Evolutionary conservation across 2,329 filamentous ascomycete genomes (phyloP).

Genomic region (Tolypocladium cylindrosporum): DNA sequence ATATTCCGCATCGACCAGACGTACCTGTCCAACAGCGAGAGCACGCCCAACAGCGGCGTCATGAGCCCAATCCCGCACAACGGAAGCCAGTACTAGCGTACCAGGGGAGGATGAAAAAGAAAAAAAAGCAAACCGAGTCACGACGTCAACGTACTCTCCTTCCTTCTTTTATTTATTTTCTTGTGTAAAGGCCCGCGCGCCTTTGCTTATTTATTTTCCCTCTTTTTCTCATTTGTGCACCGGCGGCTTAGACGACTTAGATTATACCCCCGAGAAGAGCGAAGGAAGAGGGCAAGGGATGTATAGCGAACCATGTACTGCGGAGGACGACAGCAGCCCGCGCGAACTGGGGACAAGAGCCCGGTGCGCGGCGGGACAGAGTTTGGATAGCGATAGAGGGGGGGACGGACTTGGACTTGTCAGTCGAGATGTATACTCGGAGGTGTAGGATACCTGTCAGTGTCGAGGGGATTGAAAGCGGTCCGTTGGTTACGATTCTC

Average conservation of each 20-base stretch:
- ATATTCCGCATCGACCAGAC: slow-evolving; percentile 90
- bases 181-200: neutral
- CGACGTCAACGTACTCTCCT: neutral
- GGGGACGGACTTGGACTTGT: neutral
- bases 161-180: neutral
- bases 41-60: slow-evolving; percentile 25
- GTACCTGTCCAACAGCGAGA: slow-evolving; percentile 39
- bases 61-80: slow-evolving; percentile 23
- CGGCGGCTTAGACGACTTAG: slow-evolving; percentile 3
- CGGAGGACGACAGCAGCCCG: neutral
- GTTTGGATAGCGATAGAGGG: neutral
- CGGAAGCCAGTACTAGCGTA: slow-evolving; percentile 19
- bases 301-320: neutral
- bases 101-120: neutral
- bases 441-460: neutral
- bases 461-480: neutral
- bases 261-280: slow-evolving; percentile 5
- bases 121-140: neutral
- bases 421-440: neutral
- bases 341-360: neutral
- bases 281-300: neutral
- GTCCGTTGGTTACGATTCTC: neutral
- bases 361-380: neutral
- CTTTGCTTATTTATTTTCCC: neutral
- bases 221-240: neutral